Evolutionary conservation across 768 basidiomycete species (phyloP), one percentile per base, ranked within the genome.

Genomic region (Naganishia friedmannii): DNA sequence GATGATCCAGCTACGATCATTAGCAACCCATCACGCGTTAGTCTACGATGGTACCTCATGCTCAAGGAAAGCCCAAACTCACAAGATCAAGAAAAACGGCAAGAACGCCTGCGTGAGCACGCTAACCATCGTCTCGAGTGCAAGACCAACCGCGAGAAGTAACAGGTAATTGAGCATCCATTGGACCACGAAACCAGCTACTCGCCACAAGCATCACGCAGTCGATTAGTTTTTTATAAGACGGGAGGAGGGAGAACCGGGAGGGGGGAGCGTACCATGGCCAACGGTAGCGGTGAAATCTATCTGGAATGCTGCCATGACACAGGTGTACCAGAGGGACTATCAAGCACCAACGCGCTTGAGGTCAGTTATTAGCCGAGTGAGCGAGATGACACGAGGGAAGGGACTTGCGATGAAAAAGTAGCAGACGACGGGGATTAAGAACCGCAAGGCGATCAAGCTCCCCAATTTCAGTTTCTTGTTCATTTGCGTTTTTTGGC

Each of bases 151-250:
- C 0, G 80, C 77, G 13, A 73, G 55, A 56, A 82, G 74, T 1
- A 74, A 72, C 34, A 79, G 42, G 39, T 72, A 77, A 68, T 82
- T 81, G 29, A 82, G 73, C 58, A 75, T 75, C 81, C 81, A 82
- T 9, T 79, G 73, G 3, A 77, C 75, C n/a, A 75, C 67, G 69
- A 77, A 78, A 6, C 78, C 79, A 42, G 72, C 75, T 77, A 46
- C 9, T 10, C 65, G 15, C 15, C 42, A 42, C 15, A 15, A 42
- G 42, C 42, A 42, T n/a, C n/a, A n/a, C 7, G 42, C 34, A 17
- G 42, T 42, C 42, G 34, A 45, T 1, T 32, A 17, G 34, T 39
- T 42, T 8, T 10, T 2, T 13, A 66, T 45, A 42, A n/a, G n/a
- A 31, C 8, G 26, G n/a, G 6, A 42, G 45, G 39, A 45, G 66